Base-by-base conservation (phyloP, 805 yeast species). In the Metschnikowia continentalis region DNA sequence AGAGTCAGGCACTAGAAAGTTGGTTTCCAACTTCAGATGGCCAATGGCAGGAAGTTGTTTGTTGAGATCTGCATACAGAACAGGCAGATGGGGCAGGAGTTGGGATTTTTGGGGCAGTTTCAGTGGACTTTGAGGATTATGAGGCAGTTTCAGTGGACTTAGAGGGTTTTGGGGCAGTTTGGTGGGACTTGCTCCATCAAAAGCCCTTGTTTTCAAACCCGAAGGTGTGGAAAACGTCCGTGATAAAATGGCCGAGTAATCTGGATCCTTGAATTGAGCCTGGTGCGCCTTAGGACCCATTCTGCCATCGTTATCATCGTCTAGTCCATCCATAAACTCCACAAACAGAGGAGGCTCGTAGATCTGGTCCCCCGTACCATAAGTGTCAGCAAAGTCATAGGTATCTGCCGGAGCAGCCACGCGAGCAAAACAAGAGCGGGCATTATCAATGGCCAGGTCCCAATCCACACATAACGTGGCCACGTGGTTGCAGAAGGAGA, bases 381-480 rank as follows among this genome's bases (percentile, higher is more conserved):
- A 74, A 33, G 70, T 70, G 6, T 72, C 66, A 11, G 81, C 78
- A 65, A 82, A 88, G 2, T 67, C 64, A 30, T 72, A 70, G 19
- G 87, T 70, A 55, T 89, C 96, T 17, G 69, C 70, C 2, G 70
- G 70, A 6, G 88, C 80, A 17, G 82, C 84, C 57, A 90, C 84
- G 46, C 79, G 76, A 52, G 90, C 96, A 48, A 89, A 74, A 2
- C 80, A 66, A 6, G 81, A 64, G 50, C 96, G 77, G 13, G 90
- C 78, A 47, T 74, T 74, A 61, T 90, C 96, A 50, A 86, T 88
- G 8, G 86, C 77, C 54, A 81, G 84, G 62, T 90, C 96, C 60
- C 85, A 87, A 41, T 82, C 80, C 32, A 89, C 91, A 63, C 96
- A 90, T 2, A 83, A 75, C 0, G 88, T 76, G 6, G 95, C 87